Conservation (phyloP, 148 eudicot species). For the Rhododendron williamsianum region DNA sequence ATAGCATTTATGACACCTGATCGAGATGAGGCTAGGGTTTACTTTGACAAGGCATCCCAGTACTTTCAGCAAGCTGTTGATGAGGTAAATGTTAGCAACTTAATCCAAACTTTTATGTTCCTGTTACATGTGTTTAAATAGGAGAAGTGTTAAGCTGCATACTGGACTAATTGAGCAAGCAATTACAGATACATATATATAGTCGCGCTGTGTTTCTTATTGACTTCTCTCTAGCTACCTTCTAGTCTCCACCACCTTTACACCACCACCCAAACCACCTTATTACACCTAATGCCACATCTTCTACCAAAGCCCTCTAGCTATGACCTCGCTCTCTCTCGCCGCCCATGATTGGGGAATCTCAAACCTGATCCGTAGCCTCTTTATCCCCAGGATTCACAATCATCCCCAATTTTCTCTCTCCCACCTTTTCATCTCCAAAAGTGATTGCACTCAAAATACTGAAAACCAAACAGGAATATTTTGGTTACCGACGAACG, state of each 20-base stretch:
- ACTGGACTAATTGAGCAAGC: background rate
- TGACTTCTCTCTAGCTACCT: background rate
- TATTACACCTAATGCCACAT: background rate
- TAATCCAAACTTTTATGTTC: background rate
- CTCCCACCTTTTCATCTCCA: background rate
- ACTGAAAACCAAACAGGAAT: background rate
- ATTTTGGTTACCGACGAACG: background rate
- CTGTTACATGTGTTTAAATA: background rate
- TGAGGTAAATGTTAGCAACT: slow-evolving; percentile 29
- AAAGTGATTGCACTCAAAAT: background rate
- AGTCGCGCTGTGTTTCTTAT: background rate
- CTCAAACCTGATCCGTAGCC: background rate
- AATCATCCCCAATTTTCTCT: background rate
- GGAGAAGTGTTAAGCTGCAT: background rate
- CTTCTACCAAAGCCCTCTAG: background rate
- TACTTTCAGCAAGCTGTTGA: slow-evolving; percentile 50
- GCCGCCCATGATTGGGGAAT: background rate
- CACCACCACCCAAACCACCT: background rate
- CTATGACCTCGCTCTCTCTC: background rate
- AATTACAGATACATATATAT: background rate
- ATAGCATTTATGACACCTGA: slow-evolving; percentile 48
- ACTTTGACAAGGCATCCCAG: slow-evolving; percentile 43
- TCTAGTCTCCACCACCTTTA: background rate
- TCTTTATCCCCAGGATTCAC: background rate
- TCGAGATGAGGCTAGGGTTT: slow-evolving; percentile 37